Evolutionary conservation across 768 basidiomycete genomes (phyloP).

Genomic region (Tulasnella sp.): DNA sequence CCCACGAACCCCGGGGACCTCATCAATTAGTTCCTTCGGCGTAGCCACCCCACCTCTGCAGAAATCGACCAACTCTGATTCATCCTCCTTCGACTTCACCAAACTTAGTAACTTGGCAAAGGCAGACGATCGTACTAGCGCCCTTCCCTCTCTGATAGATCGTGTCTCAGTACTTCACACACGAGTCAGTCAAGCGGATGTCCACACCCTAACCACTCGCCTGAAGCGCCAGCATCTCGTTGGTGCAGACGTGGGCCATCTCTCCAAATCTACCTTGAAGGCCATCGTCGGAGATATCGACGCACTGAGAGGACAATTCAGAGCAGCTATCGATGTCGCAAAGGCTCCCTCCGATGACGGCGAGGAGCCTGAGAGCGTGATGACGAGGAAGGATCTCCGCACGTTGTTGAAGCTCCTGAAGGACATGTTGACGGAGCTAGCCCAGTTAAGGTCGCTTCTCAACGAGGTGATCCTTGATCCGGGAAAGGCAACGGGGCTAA

Average conservation of each 20-base stretch:
- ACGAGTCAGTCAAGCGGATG: slow-evolving; percentile 63
- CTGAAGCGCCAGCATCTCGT: slow-evolving; percentile 82
- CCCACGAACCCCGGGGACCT: too few species aligned
- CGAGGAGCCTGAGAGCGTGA: slow-evolving; percentile 40
- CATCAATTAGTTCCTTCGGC: neutral
- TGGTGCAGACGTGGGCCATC: slow-evolving; percentile 68
- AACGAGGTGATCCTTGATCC: slow-evolving; percentile 92
- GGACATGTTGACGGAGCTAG: slow-evolving; percentile 75
- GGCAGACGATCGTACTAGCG: slow-evolving; percentile 11
- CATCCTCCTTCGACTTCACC: slow-evolving; percentile 10
- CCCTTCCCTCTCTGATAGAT: slow-evolving; percentile 30
- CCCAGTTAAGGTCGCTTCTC: slow-evolving; percentile 65
- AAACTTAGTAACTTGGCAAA: neutral
- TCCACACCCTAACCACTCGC: slow-evolving; percentile 77
- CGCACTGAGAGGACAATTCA: slow-evolving; percentile 62
- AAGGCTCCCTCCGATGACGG: slow-evolving; percentile 38
- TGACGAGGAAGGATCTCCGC: slow-evolving; percentile 72
- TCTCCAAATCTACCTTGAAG: slow-evolving; percentile 73
- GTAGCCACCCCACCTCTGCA: slow-evolving; percentile 1
- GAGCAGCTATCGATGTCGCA: slow-evolving; percentile 32
- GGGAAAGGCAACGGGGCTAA: slow-evolving; percentile 53
- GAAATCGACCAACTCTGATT: slow-evolving; percentile 4
- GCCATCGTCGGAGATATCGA: slow-evolving; percentile 61
- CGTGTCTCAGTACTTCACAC: slow-evolving; percentile 51
- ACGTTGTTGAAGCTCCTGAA: slow-evolving; percentile 73